These are phyloP conservation scores for Ceriops tagal DNA, from an alignment of 345 rosid species.

Conservation along the genomic window DNA sequence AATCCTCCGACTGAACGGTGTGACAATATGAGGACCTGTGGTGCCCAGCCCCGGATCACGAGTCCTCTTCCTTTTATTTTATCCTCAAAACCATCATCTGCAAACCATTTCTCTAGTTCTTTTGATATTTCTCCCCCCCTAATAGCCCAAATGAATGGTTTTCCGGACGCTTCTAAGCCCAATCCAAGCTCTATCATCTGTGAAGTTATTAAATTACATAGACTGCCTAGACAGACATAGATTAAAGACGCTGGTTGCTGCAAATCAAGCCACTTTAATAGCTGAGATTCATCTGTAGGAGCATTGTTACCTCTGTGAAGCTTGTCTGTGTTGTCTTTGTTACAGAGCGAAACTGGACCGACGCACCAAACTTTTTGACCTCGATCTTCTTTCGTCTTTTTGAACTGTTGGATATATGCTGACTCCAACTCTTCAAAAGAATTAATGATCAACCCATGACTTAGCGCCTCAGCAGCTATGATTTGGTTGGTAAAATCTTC, in stretches of 20 bases:
- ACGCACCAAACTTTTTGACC: constrained; percentile 15
- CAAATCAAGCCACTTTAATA: constrained; percentile 10
- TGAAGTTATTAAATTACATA: constrained; percentile 10
- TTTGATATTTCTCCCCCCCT: constrained; percentile 2
- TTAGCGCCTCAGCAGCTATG: neutral
- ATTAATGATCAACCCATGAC: constrained; percentile 6
- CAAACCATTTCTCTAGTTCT: constrained; percentile 4
- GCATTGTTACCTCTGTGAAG: constrained; percentile 10
- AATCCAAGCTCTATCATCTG: constrained; percentile 15
- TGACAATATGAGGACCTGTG: constrained; percentile 8
- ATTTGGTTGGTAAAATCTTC: neutral
- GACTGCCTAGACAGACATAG: constrained; percentile 17
- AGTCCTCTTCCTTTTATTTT: constrained; percentile 15
- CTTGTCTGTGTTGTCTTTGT: constrained; percentile 10
- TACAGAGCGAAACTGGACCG: constrained; percentile 16
- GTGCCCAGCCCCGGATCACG: constrained; percentile 18
- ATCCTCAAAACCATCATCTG: constrained; percentile 8
- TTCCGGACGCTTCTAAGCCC: constrained; percentile 15
- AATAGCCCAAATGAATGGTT: constrained; percentile 15
- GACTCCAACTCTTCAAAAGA: constrained; percentile 18
- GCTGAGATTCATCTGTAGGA: neutral
- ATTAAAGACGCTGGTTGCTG: constrained; percentile 7
- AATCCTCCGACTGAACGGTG: constrained; percentile 13
- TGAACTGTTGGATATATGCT: constrained; percentile 2
- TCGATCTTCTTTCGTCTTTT: neutral